Percentiles rank a stretch among this genome's conserved stretches.
phyloP scores from a whole-genome alignment of 345 rosid species.

The Hibiscus syriacus region DNA sequence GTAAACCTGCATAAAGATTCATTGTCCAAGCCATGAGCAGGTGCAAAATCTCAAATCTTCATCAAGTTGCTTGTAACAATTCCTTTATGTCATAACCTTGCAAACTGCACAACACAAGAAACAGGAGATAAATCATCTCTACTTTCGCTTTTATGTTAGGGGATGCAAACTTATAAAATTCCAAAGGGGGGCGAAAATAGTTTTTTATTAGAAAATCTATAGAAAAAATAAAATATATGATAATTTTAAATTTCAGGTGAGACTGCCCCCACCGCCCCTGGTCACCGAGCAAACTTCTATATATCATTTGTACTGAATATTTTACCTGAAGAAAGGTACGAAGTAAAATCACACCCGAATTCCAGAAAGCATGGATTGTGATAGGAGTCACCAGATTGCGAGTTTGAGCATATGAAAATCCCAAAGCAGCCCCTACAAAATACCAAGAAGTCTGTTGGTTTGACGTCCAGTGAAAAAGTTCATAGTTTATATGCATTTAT shows the following conservation, averaged over 20 bases:
- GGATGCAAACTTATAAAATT: neutral
- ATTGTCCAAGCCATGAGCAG: neutral
- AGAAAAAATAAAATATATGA: neutral
- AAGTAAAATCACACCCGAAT: conserved; percentile 72
- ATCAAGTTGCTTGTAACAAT: conserved; percentile 46
- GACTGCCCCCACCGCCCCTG: neutral
- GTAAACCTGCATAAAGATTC: neutral
- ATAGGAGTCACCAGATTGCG: conserved; percentile 80
- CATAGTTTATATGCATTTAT: neutral
- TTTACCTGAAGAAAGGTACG: conserved; percentile 86
- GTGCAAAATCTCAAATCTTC: neutral
- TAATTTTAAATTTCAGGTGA: neutral
- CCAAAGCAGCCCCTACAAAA: conserved; percentile 53
- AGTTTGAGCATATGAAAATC: conserved; percentile 83
- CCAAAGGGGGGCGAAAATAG: too few relatives aligned
- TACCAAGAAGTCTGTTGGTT: neutral
- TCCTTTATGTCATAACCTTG: conserved; percentile 86
- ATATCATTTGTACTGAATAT: neutral
- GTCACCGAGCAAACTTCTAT: neutral
- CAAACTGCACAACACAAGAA: conserved; percentile 32
- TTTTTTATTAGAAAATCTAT: conserved; percentile 4
- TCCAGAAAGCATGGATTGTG: conserved; percentile 80
- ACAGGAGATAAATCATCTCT: neutral
- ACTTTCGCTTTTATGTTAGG: conserved; percentile 20
- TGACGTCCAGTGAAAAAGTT: neutral